Percentiles rank a stretch among this genome's conserved stretches.
Conservation (phyloP, 2,329 filamentous ascomycete species). For the Sporothrix humicola region DNA sequence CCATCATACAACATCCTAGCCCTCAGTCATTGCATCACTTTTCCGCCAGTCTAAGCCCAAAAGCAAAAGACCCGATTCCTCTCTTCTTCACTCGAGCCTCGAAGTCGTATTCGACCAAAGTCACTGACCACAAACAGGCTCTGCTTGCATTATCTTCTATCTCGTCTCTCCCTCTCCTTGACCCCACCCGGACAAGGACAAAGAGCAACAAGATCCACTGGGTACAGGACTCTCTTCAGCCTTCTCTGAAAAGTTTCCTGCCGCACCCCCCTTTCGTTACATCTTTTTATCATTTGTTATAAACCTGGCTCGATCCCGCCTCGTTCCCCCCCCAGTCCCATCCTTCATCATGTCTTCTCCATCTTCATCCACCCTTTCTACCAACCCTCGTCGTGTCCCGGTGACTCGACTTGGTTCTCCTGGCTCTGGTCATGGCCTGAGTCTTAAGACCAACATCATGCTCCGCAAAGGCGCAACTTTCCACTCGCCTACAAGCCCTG, state of each 20-base stretch:
- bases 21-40: constrained; percentile 30
- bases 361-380: constrained; percentile 39
- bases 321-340: neutral
- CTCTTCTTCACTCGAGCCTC: neutral
- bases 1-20: constrained; percentile 21
- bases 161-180: neutral
- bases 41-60: constrained; percentile 2
- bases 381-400: constrained; percentile 51
- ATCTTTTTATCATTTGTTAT: constrained; percentile 5
- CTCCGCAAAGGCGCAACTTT: constrained; percentile 75
- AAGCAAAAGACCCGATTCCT: constrained; percentile 8
- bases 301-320: constrained; percentile 18
- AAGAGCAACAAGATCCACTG: constrained; percentile 1
- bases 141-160: neutral
- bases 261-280: neutral
- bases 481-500: constrained; percentile 56
- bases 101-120: constrained; percentile 10
- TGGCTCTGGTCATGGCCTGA: constrained; percentile 51
- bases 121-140: constrained; percentile 19
- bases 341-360: constrained; percentile 36
- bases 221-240: constrained; percentile 29
- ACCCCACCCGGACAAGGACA: constrained; percentile 18
- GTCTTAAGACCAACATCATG: constrained; percentile 61
- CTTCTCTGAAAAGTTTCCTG: constrained; percentile 20
- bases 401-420: constrained; percentile 52